Base-by-base conservation (phyloP, 352 stramenopile genomes). In the Phytopythium delawarense region DNA sequence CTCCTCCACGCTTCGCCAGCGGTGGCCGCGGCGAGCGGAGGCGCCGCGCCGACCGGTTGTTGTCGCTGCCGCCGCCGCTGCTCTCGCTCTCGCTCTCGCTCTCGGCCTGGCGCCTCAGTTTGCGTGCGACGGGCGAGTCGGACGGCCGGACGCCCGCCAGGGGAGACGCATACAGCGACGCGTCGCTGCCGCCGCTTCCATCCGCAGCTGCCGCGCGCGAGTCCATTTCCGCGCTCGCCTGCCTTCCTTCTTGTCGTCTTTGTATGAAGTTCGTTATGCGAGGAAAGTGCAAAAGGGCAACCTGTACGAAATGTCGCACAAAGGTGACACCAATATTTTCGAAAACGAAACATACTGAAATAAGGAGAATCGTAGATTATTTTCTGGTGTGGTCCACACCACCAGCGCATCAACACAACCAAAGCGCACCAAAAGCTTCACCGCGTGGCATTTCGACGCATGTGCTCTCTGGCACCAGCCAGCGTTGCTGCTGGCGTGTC, bases 21-120 rank as follows among this genome's bases (percentile, higher is more conserved):
- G 21, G 39, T 3, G 32, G 39, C 1, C 30, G 44, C 21, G 25
- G 20, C 20, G 28, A 37, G 9, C 28, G 23, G 39, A 11, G 23
- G 9, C 39, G 42, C 4, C 30, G 21, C 25, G 18, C 11, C 25
- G 25, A 42, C 6, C 39, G 53, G 32, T 46, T 46, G 32, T 48
- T 57, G 51, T 45, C 32, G 8, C 44, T 58, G 25, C 35, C 70
- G 56, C 44, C 66, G 45, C 56, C 62, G 28, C 21, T 45, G 35
- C 23, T 42, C 39, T 28, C 42, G 39, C 21, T 45, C 15, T 63
- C n/a, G 32, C 39, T 57, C 2, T n/a, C 34, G 28, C 25, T 53
- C 20, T 59, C 18, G 23, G 20, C 46, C n/a, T 18, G 37, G 20
- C 20, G n/a, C 32, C 52, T 35, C 34, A 12, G 7, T n/a, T 28